Evolutionary conservation across 1,284 basidiomycete genomes (phyloP), one percentile per base, ranked within the genome.

Genomic region (Sporisorium exsertum): DNA sequence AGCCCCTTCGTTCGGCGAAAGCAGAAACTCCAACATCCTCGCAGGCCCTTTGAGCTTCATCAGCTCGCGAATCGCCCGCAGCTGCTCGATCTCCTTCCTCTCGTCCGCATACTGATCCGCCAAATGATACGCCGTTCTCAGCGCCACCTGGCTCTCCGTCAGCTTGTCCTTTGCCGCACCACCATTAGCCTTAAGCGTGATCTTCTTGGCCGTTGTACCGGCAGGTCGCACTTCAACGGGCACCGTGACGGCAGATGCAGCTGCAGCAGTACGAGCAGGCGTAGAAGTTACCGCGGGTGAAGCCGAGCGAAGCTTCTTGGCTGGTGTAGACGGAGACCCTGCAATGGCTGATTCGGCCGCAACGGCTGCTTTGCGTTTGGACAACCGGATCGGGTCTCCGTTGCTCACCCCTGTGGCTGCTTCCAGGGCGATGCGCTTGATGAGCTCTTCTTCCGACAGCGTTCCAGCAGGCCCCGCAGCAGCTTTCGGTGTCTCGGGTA

Each of bases 11-110:
- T 70, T 70, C 1, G 72, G 64, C 42, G 68, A 55, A 18, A 72
- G 66, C 47, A 78, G 55, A 27, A 76, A 78, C 52, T 77, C 73
- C 50, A 77, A 56, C 55, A 77, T 45, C 37, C 53, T 52, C 16
- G 42, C 59, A 16, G 56, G 33, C 5, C 79, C 79, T 37, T 77
- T 79, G 43, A 76, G 37, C 32, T 49, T 40, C 66, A 80, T 76
- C 53, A 77, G 54, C 43, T 73, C 77, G 22, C 67, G 60, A 26
- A 82, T 61, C 10, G 77, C 80, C 3, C 80, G 63, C n/a, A 82
- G 63, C 63, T 80, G 72, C 10, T 72, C 72, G 18, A 82, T 72
- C 63, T 82, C 79, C 40, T 47, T 59, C 18, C 66, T 55, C 58
- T 73, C 58, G 26, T 64, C 56, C 18, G 33, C 58, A 24, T 67